These are phyloP conservation scores for Copromyces sp. DNA, from an alignment of 495 filamentous ascomycete genomes.

Conservation along the genomic window DNA sequence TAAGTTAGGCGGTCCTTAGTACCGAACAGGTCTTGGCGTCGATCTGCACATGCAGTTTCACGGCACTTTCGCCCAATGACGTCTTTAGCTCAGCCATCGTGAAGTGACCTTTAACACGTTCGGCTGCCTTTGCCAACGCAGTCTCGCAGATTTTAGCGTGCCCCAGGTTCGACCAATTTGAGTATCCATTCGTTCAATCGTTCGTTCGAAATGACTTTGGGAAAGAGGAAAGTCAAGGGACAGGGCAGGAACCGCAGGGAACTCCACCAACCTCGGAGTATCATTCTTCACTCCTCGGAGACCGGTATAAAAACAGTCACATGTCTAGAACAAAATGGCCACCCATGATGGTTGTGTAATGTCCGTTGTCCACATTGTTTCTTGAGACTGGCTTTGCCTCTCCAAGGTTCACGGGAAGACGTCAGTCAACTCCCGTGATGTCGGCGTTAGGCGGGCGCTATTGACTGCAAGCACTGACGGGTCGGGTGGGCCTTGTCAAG, in stretches of 20 bases:
- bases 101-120: not conserved
- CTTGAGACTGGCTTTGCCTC: not conserved
- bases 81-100: not conserved
- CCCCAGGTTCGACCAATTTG: not conserved
- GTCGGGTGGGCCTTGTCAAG: not conserved
- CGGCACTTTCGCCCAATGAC: not conserved
- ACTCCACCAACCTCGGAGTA: not conserved
- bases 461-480: not conserved
- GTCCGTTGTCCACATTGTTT: not conserved
- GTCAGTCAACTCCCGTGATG: not conserved
- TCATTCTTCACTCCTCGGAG: not conserved
- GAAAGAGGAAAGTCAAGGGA: not conserved
- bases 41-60: not conserved
- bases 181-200: not conserved
- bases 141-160: not conserved
- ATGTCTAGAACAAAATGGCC: not conserved
- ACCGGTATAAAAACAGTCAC: not conserved
- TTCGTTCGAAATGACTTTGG: not conserved
- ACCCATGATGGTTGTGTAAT: not conserved
- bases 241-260: not conserved
- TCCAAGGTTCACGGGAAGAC: not conserved
- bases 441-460: not conserved
- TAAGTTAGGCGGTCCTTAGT: not conserved
- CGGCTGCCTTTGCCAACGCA: not conserved
- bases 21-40: not conserved